Base-by-base conservation (phyloP, 1,139 yeast genomes). In the Candida neerlandica region DNA sequence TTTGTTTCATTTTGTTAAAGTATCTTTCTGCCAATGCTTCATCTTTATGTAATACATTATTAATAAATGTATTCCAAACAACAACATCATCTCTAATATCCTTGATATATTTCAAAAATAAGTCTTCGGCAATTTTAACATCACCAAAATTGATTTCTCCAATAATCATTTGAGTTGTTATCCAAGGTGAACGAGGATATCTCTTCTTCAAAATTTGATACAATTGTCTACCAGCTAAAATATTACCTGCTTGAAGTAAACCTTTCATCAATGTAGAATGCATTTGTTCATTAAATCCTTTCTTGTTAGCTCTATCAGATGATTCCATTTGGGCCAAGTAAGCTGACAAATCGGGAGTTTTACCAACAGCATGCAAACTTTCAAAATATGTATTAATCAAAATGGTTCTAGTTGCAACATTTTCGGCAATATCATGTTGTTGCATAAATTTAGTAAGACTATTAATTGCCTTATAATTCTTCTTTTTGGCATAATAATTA, bases 321-420 rank as follows among this genome's bases (percentile, higher is more conserved):
- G 74, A 75, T 2, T 62, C 54, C 45, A 85, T 64, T 41, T 75
- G 75, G 1, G 61, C 53, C 45, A 85, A 65, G 44, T 85, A 65
- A 2, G 64, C 64, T 15, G 67, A 67, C 9, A 71, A 67, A 35
- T 74, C 65, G 3, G 85, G 80, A n/a, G 67, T 63, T 48, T 71
- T 62, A 11, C 85, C 82, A 48, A 67, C 73, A 9, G 70, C 67
- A 41, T 70, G 69, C 44, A 77, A 71, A 35, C 70, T 57, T 61
- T 81, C 83, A 67, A 85, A 75, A 56, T 79, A 73, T 47, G 77
- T 66, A 60, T 85, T 85, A 48, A 86, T 75, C 32, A 86, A 67
- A 37, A 79, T 78, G n/a, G 92, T 80, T 63, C 82, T 82, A 1
- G 94, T 85, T 14, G 82, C 84, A 45, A 82, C 75, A 61, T 85